Evolutionary conservation across 2,329 filamentous ascomycete species (phyloP).

Genomic region (Apiospora phragmitis): DNA sequence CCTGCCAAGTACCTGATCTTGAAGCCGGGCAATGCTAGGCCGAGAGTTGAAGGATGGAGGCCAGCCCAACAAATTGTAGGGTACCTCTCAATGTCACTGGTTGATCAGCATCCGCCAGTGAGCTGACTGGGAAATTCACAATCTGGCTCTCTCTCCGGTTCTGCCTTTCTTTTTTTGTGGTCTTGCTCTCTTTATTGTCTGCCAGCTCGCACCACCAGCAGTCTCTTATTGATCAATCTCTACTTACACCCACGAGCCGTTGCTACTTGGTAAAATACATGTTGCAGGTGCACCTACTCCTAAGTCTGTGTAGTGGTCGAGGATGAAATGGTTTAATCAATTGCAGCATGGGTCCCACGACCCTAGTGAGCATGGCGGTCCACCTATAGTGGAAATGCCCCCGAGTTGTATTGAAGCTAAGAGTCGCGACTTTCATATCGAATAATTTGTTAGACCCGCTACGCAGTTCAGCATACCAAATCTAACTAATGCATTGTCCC

Average conservation of each 20-base stretch:
- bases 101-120: background rate
- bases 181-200: background rate
- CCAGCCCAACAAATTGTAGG: background rate
- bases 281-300: background rate
- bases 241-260: background rate
- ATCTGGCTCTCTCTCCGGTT: background rate
- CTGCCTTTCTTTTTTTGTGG: background rate
- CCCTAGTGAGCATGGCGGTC: background rate
- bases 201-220: background rate
- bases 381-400: slow-evolving; percentile 6
- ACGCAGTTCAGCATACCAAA: background rate
- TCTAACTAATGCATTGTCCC: background rate
- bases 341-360: background rate
- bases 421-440: background rate
- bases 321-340: background rate
- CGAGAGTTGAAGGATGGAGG: slow-evolving; percentile 1
- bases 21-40: slow-evolving; percentile 7
- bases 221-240: background rate
- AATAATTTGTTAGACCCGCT: background rate
- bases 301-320: background rate
- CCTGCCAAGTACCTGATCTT: background rate
- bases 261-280: background rate
- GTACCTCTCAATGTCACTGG: slow-evolving; percentile 4
- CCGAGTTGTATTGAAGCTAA: slow-evolving; percentile 6
- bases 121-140: background rate